These are phyloP conservation scores for Wickerhamomyces sp. DNA, from an alignment of 1,139 yeast genomes.

Conservation along the genomic window DNA sequence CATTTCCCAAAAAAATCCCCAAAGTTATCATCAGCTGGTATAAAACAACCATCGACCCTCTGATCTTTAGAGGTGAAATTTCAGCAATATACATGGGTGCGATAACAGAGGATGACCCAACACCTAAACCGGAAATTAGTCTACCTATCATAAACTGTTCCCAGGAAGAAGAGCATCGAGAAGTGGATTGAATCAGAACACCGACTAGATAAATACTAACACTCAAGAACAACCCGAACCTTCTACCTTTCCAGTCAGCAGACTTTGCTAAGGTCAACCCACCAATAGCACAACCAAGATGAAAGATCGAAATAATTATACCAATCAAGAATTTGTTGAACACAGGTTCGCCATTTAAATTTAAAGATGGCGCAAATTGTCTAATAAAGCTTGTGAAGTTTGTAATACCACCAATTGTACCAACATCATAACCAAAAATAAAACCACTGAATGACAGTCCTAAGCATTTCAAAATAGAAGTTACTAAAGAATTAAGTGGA, in stretches of 20 bases:
- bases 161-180: conserved; percentile 37
- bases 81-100: conserved; percentile 55
- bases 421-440: conserved; percentile 72
- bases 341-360: conserved; percentile 28
- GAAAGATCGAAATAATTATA: conserved; percentile 56
- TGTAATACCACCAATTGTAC: conserved; percentile 66
- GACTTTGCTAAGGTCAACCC: conserved; percentile 54
- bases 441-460: conserved; percentile 57
- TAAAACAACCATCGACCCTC: conserved; percentile 55
- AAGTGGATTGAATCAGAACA: conserved; percentile 37
- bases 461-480: conserved; percentile 30
- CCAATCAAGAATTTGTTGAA: conserved; percentile 49
- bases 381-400: conserved; percentile 49
- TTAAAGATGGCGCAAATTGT: conserved; percentile 42
- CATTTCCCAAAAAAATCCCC: conserved; percentile 53
- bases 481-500: neutral
- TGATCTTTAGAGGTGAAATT: conserved; percentile 46
- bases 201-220: conserved; percentile 48
- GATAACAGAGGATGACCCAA: conserved; percentile 49
- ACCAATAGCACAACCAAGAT: conserved; percentile 70
- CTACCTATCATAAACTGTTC: conserved; percentile 49
- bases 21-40: conserved; percentile 53
- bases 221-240: conserved; percentile 42
- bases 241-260: conserved; percentile 53
- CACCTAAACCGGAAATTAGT: conserved; percentile 48